Conservation (phyloP, 176 grass and related monocot genomes). For the Raddia guianensis region DNA sequence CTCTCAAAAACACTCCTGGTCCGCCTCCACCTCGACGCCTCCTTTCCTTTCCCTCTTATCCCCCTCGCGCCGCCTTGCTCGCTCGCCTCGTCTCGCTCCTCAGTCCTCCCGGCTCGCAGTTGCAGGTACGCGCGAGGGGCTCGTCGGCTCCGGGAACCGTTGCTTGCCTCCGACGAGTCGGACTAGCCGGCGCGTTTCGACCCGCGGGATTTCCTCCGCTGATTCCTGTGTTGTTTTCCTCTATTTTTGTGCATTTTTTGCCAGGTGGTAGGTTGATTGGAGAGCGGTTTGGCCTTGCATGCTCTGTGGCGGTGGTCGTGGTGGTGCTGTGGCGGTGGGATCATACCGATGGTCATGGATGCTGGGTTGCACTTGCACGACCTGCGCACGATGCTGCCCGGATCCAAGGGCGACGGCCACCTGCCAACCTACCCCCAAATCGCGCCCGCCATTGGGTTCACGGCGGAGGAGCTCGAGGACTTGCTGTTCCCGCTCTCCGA, state of each 20-base stretch:
- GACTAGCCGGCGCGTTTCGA: neutral
- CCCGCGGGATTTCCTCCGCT: neutral
- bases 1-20: constrained; percentile 34
- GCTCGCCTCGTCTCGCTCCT: neutral
- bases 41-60: constrained; percentile 21
- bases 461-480: constrained; percentile 45
- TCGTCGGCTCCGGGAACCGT: neutral
- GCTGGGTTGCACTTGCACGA: constrained; percentile 55
- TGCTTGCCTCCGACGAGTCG: neutral
- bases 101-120: neutral
- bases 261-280: constrained; percentile 28
- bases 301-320: constrained; percentile 10
- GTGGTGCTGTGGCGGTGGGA: neutral
- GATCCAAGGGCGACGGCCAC: constrained; percentile 41
- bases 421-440: constrained; percentile 51
- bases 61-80: neutral
- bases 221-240: neutral
- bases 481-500: constrained; percentile 39
- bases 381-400: constrained; percentile 44
- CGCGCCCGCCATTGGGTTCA: constrained; percentile 38
- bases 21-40: constrained; percentile 3
- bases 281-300: constrained; percentile 7
- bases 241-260: constrained; percentile 16
- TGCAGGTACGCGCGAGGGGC: constrained; percentile 30
- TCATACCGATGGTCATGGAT: constrained; percentile 67